Base-by-base conservation (phyloP, 2,329 filamentous ascomycete species). In the Colletotrichum orbiculare region DNA sequence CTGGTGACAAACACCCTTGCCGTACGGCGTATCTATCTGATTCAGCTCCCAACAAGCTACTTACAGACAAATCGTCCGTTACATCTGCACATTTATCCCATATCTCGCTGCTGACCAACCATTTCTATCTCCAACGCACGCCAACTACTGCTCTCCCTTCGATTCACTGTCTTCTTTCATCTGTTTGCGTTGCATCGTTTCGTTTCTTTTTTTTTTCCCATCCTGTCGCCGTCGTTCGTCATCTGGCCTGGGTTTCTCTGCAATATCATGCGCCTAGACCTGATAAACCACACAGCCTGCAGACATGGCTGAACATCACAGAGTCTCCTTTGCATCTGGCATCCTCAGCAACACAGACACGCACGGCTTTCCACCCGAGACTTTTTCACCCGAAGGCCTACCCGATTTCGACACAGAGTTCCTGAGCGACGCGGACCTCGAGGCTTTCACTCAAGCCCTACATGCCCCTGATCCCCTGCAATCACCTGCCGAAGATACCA, bases 351-450 rank as follows among this genome's bases (percentile, higher is more conserved):
- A 62, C 42, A 61, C 54, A 43, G 60, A 75, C 63, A 73, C 75
- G 43, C 87, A 88, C 69, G 89, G 89, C 69, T 89, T 89, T 73
- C 82, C 85, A 6, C 74, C 81, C 45, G 83, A 89, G 69, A 87
- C 85, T 49, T 94, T 91, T 79, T 91, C 96, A 76, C 82, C 85
- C 66, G 83, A 84, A 13, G 81, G 80, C 42, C 84, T 97, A 17
- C 94, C 94, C n/a, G 94, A 97, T 77, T 88, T 84, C 76, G 86
- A 94, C 75, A 85, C 85, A 72, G 89, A 96, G 61, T 97, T 97
- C 75, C 83, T 96, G 70, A 79, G 86, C 48, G 82, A 89, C 45
- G 87, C 87, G 64, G 91, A 97, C 73, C 82, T 97, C 38, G 83
- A 86, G 42, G 89, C 91, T 59, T 98, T 98, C 76, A 89, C 91